A percentile compares a stretch with the other conserved stretches of the same genome.
Evolutionary conservation across 2,329 filamentous ascomycete species (phyloP).

Genomic region (Botryotinia convoluta): DNA sequence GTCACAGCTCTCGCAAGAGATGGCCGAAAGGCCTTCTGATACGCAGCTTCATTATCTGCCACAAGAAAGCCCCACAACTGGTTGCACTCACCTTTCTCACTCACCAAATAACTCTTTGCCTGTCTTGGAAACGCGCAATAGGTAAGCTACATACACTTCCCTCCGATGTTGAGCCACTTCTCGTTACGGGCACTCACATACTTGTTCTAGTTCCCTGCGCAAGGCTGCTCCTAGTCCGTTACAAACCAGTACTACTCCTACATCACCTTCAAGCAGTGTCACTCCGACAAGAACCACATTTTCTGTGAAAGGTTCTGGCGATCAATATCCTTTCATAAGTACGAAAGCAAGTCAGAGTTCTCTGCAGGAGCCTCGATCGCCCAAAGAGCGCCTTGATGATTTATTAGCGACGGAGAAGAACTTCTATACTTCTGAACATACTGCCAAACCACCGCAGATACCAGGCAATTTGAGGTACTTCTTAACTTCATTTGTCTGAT

Average conservation of each 20-base stretch:
- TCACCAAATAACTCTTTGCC: slow-evolving; percentile 32
- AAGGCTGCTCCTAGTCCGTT: slow-evolving; percentile 39
- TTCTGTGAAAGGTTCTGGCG: slow-evolving; percentile 27
- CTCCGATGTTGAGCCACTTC: slow-evolving; percentile 19
- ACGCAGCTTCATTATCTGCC: slow-evolving; percentile 30
- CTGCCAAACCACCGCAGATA: slow-evolving; percentile 17
- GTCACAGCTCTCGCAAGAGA: slow-evolving; percentile 33
- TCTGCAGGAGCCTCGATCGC: slow-evolving; percentile 34
- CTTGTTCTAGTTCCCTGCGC: slow-evolving; percentile 34
- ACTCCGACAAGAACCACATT: slow-evolving; percentile 37
- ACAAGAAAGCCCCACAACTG: slow-evolving; percentile 35
- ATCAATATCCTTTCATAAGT: slow-evolving; percentile 26
- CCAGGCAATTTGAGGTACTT: slow-evolving; percentile 30
- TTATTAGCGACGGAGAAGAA: slow-evolving; percentile 38
- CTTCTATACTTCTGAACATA: slow-evolving; percentile 34
- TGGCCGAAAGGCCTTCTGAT: slow-evolving; percentile 32
- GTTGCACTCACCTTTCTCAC: slow-evolving; percentile 29
- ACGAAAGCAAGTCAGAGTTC: slow-evolving; percentile 24
- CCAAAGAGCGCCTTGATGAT: slow-evolving; percentile 40
- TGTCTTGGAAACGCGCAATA: slow-evolving; percentile 31
- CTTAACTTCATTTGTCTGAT: not conserved
- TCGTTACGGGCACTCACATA: slow-evolving; percentile 26
- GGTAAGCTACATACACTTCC: slow-evolving; percentile 28
- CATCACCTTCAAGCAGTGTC: slow-evolving; percentile 34
- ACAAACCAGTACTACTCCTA: slow-evolving; percentile 36